These are phyloP conservation scores for Strobilomyces confusus DNA, from an alignment of 768 basidiomycete species.

Conservation along the genomic window DNA sequence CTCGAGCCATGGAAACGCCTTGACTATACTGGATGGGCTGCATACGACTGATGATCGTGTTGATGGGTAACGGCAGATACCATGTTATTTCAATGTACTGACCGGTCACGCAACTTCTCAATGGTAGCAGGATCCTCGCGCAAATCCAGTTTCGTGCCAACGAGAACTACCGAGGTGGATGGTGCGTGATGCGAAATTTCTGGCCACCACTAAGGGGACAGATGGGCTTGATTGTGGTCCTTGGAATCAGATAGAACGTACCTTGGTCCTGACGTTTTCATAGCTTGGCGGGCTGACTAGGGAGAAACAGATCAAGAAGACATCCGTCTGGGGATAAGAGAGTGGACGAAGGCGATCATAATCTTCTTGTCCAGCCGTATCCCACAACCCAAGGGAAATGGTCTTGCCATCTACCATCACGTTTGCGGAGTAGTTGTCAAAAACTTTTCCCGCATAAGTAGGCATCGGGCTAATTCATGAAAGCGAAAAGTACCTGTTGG, in stretches of 20 bases:
- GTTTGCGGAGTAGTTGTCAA: slow-evolving; percentile 98
- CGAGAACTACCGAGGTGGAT: slow-evolving; percentile 86
- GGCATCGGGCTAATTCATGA: background rate
- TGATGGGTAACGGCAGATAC: slow-evolving; percentile 5
- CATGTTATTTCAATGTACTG: slow-evolving; percentile 19
- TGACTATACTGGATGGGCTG: slow-evolving; percentile 89
- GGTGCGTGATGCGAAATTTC: slow-evolving; percentile 98
- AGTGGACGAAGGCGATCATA: slow-evolving; percentile 96
- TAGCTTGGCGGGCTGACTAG: slow-evolving; percentile 97
- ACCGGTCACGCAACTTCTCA: slow-evolving; percentile 91
- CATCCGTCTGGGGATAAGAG: slow-evolving; percentile 98
- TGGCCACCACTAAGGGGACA: slow-evolving; percentile 73
- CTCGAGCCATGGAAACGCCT: slow-evolving; percentile 86
- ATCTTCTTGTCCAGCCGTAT: slow-evolving; percentile 99
- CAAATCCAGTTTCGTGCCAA: slow-evolving; percentile 96
- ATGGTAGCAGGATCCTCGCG: slow-evolving; percentile 93
- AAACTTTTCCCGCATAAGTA: slow-evolving; percentile 51
- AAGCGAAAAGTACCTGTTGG: slow-evolving; percentile 67
- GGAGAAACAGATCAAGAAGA: slow-evolving; percentile 99
- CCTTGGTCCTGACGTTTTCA: slow-evolving; percentile 98
- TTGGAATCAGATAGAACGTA: slow-evolving; percentile 32
- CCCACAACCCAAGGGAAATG: slow-evolving; percentile 97
- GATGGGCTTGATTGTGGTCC: slow-evolving; percentile 3
- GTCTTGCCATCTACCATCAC: slow-evolving; percentile 99
- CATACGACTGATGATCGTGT: slow-evolving; percentile 64